Evolutionary conservation across 2,329 filamentous ascomycete species (phyloP).

Genomic region (Neoscytalidium dimidiatum): DNA sequence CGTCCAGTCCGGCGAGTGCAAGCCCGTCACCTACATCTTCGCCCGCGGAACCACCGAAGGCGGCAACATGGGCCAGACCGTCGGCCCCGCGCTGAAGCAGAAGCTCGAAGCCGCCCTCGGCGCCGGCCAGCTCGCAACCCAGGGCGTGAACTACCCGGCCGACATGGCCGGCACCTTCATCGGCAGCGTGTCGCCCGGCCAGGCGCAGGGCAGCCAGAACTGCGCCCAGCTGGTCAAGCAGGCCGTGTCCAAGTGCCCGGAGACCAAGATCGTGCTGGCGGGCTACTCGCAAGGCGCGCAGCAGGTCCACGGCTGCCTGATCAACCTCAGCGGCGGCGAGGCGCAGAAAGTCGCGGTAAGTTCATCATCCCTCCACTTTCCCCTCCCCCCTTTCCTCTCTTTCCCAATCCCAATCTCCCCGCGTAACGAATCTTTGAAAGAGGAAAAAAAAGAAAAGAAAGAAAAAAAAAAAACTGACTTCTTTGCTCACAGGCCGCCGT

Average conservation of each 20-base stretch:
- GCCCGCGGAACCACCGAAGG: conserved; percentile 57
- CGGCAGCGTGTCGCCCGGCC: conserved; percentile 43
- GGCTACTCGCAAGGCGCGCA: conserved; percentile 45
- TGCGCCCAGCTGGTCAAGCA: conserved; percentile 41
- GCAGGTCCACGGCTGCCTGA: conserved; percentile 30
- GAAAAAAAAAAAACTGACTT: background rate
- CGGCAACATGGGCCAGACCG: conserved; percentile 55
- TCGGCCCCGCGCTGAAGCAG: conserved; percentile 55
- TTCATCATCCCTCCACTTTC: conserved; percentile 11
- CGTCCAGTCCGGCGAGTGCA: conserved; percentile 36
- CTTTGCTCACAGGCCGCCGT: conserved; percentile 27
- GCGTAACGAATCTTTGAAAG: no score
- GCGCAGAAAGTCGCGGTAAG: background rate
- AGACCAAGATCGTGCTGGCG: conserved; percentile 49
- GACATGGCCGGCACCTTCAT: conserved; percentile 32
- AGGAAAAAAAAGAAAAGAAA: no score
- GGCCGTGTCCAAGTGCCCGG: conserved; percentile 45
- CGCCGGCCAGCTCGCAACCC: conserved; percentile 47
- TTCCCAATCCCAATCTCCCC: no score
- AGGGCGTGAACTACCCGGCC: conserved; percentile 55
- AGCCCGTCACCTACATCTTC: conserved; percentile 55
- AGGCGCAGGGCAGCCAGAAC: conserved; percentile 43
- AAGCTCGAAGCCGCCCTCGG: conserved; percentile 47
- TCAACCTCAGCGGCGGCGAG: background rate
- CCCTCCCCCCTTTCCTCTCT: no score